Evolutionary conservation across 371 early-diverging fungal genomes (phyloP).

Genomic region (Sporodiniella umbellata): DNA sequence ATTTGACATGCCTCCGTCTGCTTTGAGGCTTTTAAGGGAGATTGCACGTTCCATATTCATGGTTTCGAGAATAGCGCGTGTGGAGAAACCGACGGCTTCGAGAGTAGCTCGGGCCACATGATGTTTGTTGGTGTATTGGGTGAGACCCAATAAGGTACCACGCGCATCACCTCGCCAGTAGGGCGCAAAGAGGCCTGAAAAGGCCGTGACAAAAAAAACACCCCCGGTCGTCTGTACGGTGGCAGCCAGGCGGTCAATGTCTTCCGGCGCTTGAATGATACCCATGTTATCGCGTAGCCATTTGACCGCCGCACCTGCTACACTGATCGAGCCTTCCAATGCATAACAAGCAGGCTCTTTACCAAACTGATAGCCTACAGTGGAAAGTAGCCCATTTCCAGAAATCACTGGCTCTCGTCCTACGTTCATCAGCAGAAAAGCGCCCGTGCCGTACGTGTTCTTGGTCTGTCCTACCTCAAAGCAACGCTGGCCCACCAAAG

Average conservation of each 20-base stretch:
- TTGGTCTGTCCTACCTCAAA: constrained; percentile 86
- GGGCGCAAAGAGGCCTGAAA: constrained; percentile 93
- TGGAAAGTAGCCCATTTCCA: constrained; percentile 84
- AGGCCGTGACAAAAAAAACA: constrained; percentile 94
- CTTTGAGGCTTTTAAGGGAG: constrained; percentile 68
- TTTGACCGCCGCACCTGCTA: constrained; percentile 90
- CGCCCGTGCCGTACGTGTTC: constrained; percentile 96
- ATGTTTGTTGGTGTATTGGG: constrained; percentile 80
- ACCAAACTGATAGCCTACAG: constrained; percentile 90
- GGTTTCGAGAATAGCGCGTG: constrained; percentile 83
- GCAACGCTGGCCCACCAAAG: constrained; percentile 94
- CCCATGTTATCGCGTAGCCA: constrained; percentile 91
- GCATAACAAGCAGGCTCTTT: constrained; percentile 83
- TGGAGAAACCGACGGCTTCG: constrained; percentile 90
- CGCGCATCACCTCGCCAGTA: constrained; percentile 95
- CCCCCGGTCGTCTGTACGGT: constrained; percentile 78
- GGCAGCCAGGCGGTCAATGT: constrained; percentile 57
- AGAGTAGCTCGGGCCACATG: constrained; percentile 88
- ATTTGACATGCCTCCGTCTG: constrained; percentile 93
- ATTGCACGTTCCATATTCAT: constrained; percentile 74
- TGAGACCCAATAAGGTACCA: constrained; percentile 85
- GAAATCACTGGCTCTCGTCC: constrained; percentile 79
- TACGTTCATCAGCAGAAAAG: constrained; percentile 94
- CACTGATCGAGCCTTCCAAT: constrained; percentile 93
- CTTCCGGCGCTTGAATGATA: constrained; percentile 66